A percentile compares a stretch with the other conserved stretches of the same genome.
Evolutionary conservation across 768 basidiomycete genomes (phyloP).

Genomic region (Serendipita vermifera): DNA sequence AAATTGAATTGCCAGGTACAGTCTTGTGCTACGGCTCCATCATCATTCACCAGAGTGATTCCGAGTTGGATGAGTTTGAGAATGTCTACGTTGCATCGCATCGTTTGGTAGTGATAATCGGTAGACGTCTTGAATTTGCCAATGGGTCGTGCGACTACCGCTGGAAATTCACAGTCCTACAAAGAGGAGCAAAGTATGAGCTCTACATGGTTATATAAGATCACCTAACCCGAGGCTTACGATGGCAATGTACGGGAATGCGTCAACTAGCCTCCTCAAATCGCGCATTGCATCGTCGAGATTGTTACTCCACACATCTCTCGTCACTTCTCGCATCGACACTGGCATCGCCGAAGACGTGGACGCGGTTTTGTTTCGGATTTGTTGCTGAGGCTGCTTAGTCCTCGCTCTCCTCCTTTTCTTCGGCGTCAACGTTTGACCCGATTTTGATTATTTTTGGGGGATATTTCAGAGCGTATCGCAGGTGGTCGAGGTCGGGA

Average conservation of each 20-base stretch:
- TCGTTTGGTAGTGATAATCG: slow-evolving; percentile 99
- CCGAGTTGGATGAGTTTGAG: slow-evolving; percentile 97
- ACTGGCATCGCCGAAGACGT: neutral
- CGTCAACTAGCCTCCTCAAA: slow-evolving; percentile 76
- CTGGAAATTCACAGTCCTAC: slow-evolving; percentile 98
- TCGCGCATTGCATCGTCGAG: slow-evolving; percentile 85
- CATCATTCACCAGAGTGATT: slow-evolving; percentile 84
- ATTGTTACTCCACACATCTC: slow-evolving; percentile 91
- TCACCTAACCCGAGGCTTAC: slow-evolving; percentile 28
- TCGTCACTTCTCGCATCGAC: slow-evolving; percentile 32
- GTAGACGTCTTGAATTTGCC: slow-evolving; percentile 92
- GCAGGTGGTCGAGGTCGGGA: too few species aligned
- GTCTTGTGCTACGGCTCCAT: slow-evolving; percentile 83
- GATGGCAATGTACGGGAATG: slow-evolving; percentile 92
- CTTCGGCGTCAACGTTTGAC: too few species aligned
- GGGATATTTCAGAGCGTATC: too few species aligned
- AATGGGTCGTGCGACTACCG: slow-evolving; percentile 94
- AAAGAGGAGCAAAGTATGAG: too few species aligned
- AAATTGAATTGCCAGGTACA: slow-evolving; percentile 99
- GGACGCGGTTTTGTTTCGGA: too few species aligned
- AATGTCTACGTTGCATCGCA: slow-evolving; percentile 98
- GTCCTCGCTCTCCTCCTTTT: too few species aligned
- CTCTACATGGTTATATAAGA: neutral
- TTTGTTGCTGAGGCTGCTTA: too few species aligned
- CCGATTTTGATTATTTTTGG: too few species aligned